Evolutionary conservation across 1,139 yeast genomes (phyloP).

Genomic region (Geotrichum restrictum): DNA sequence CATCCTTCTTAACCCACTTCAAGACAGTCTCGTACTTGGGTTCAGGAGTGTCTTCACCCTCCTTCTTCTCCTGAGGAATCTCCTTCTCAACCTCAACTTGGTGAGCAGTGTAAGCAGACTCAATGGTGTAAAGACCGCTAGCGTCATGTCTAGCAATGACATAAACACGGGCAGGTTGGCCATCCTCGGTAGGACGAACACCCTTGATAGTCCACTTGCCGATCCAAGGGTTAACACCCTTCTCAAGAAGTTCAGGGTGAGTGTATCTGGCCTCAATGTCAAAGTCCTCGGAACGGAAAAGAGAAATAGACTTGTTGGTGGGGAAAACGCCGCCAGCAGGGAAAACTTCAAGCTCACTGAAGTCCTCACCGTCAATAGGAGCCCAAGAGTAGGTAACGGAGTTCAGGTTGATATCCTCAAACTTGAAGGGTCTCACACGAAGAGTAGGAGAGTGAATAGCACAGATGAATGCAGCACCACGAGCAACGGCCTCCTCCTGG

Average conservation of each 20-base stretch:
- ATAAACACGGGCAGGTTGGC: conserved; percentile 78
- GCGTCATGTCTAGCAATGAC: conserved; percentile 96
- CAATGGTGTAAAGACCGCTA: conserved; percentile 90
- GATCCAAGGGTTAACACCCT: conserved; percentile 59
- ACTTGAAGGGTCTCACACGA: conserved; percentile 97
- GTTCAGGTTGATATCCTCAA: conserved; percentile 89
- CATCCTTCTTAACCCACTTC: conserved; percentile 90
- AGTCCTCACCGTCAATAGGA: conserved; percentile 83
- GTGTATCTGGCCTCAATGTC: conserved; percentile 84
- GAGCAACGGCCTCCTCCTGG: conserved; percentile 98
- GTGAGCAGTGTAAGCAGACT: conserved; percentile 91
- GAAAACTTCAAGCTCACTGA: conserved; percentile 93
- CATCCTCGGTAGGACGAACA: conserved; percentile 72
- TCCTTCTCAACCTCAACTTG: conserved; percentile 83
- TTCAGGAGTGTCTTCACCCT: conserved; percentile 55
- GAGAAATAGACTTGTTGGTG: conserved; percentile 88
- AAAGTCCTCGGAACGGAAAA: conserved; percentile 88
- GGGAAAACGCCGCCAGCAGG: conserved; percentile 92
- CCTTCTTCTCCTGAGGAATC: conserved; percentile 50
- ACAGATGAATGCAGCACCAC: conserved; percentile 98
- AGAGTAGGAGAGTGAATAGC: conserved; percentile 99
- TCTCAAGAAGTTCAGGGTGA: conserved; percentile 66
- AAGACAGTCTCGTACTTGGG: conserved; percentile 88
- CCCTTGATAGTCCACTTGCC: conserved; percentile 88
- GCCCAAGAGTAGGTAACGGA: conserved; percentile 96